Percentiles rank a stretch among this genome's conserved stretches.
phyloP scores from a whole-genome alignment of 2,329 filamentous ascomycete species.

The Ophiostoma pallidulum region DNA sequence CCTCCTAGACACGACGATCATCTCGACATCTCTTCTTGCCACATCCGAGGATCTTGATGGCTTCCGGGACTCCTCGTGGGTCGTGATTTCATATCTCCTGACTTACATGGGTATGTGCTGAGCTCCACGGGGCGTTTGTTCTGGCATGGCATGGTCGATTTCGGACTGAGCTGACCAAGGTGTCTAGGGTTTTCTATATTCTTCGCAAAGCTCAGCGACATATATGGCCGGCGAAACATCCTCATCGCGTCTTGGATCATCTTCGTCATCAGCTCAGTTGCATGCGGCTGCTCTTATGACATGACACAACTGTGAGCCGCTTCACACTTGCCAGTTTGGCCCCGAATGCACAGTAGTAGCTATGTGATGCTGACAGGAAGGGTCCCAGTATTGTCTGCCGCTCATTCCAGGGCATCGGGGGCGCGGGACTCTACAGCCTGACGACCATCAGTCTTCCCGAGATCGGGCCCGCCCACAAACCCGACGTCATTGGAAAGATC shows the following conservation, averaged over 20 bases:
- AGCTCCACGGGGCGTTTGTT: too few species aligned
- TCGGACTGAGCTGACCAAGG: not conserved
- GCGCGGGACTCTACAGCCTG: constrained; percentile 51
- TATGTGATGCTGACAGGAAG: not conserved
- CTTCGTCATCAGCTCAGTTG: constrained; percentile 32
- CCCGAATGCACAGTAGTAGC: too few species aligned
- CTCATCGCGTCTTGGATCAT: constrained; percentile 27
- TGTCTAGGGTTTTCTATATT: constrained; percentile 18
- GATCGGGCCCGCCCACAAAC: constrained; percentile 42
- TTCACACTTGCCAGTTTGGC: not conserved
- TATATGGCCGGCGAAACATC: constrained; percentile 32
- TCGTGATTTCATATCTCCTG: constrained; percentile 18
- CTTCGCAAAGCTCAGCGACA: constrained; percentile 27
- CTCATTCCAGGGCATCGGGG: constrained; percentile 51
- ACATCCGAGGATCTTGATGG: constrained; percentile 17
- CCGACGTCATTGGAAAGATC: constrained; percentile 44
- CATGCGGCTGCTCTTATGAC: constrained; percentile 28
- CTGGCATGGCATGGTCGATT: not conserved
- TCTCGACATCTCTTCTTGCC: constrained; percentile 19
- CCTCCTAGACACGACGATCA: constrained; percentile 19
- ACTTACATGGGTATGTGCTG: constrained; percentile 21
- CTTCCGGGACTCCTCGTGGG: constrained; percentile 18
- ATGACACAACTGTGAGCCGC: constrained; percentile 22
- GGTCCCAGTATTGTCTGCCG: constrained; percentile 44
- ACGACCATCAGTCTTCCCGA: constrained; percentile 49